Conservation (phyloP, 441 rosid species). For the Jatropha multifida region DNA sequence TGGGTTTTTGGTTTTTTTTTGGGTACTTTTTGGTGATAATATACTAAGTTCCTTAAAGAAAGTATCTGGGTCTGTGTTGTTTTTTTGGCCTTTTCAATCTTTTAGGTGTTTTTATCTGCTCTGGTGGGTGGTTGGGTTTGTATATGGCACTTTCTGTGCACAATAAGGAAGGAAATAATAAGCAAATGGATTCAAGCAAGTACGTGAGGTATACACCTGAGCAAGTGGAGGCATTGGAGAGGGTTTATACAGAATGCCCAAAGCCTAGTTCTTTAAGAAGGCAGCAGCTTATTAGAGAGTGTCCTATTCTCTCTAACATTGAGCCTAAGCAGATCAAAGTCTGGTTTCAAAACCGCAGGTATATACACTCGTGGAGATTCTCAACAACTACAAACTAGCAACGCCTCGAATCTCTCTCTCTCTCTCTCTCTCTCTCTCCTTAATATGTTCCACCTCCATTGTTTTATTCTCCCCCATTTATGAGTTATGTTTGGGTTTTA, state of each 20-base stretch:
- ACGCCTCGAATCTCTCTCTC: conserved; percentile 1
- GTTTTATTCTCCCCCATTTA: not conserved
- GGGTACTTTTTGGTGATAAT: not conserved
- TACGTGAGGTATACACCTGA: conserved; percentile 94
- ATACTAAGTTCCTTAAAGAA: conserved; percentile 1
- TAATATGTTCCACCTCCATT: not conserved
- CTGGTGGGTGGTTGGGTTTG: not conserved
- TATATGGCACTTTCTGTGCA: conserved; percentile 67
- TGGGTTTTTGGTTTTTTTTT: conserved; percentile 18
- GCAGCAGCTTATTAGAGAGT: conserved; percentile 88
- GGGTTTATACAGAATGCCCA: conserved; percentile 87
- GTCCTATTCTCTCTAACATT: conserved; percentile 84
- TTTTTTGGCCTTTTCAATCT: conserved; percentile 7
- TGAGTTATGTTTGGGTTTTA: not conserved
- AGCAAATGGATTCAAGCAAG: conserved; percentile 77
- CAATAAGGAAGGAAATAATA: conserved; percentile 40
- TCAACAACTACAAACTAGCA: not conserved
- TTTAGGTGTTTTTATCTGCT: not conserved
- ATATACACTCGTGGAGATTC: not conserved
- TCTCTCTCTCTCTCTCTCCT: not conserved
- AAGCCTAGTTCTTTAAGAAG: conserved; percentile 88
- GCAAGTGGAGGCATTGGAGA: conserved; percentile 94
- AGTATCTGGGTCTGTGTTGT: conserved; percentile 18
- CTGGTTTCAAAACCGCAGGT: conserved; percentile 98
- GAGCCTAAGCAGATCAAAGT: conserved; percentile 97